Conservation (phyloP, 345 rosid species). For the Dipteronia sinensis region DNA sequence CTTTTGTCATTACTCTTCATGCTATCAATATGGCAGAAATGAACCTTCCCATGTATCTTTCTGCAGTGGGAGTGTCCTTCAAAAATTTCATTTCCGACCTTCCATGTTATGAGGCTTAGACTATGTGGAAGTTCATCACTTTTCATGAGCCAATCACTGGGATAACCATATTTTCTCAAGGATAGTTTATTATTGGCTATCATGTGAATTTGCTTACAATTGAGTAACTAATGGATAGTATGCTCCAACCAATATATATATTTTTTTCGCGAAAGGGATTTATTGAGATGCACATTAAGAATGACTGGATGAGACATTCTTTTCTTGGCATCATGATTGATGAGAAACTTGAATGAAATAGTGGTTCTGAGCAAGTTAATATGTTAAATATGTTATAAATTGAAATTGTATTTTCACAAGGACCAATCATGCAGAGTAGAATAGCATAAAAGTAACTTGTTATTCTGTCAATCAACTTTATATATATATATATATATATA, state of each 20-base stretch:
- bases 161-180: constrained; percentile 1
- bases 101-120: background rate
- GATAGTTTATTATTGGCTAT: background rate
- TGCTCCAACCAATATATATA: background rate
- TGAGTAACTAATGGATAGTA: background rate
- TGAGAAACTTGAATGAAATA: background rate
- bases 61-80: background rate
- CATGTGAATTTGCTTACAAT: background rate
- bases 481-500: background rate
- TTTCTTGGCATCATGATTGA: background rate
- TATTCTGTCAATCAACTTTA: background rate
- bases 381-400: background rate
- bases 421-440: background rate
- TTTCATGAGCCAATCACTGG: background rate
- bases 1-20: background rate
- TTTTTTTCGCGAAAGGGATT: background rate
- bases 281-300: background rate
- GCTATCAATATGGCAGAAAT: background rate
- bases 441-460: background rate
- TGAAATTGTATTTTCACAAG: too few relatives aligned
- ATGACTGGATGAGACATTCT: background rate
- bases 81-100: background rate
- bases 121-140: background rate
- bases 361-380: background rate
- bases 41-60: background rate